Percentiles rank a stretch among this genome's conserved stretches.
These are phyloP conservation scores for Zygosaccharomyces bisporus DNA, from an alignment of 805 yeast genomes.

Conservation along the genomic window DNA sequence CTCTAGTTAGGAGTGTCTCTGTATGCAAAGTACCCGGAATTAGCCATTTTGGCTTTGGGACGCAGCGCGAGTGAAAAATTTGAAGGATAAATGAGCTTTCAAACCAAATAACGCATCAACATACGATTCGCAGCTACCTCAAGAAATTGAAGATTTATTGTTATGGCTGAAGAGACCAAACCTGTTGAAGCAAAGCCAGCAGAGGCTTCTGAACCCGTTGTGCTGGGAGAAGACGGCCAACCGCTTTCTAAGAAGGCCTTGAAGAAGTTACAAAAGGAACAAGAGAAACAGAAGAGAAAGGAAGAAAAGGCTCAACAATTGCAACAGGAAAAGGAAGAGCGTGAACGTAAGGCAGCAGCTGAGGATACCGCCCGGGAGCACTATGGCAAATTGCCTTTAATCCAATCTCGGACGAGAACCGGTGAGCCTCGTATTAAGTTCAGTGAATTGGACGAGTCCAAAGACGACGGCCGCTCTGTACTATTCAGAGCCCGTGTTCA, in stretches of 20 bases:
- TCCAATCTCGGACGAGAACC: conserved; percentile 85
- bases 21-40: not conserved
- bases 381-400: conserved; percentile 86
- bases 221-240: conserved; percentile 74
- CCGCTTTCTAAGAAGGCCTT: conserved; percentile 92
- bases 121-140: not conserved
- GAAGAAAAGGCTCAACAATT: conserved; percentile 87
- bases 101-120: not conserved
- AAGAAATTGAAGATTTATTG: not conserved
- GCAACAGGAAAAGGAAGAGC: conserved; percentile 81
- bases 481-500: conserved; percentile 92
- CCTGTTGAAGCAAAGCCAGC: conserved; percentile 4
- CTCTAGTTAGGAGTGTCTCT: no score
- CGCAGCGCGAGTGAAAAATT: not conserved
- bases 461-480: conserved; percentile 67
- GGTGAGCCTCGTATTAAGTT: conserved; percentile 61
- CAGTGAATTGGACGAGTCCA: conserved; percentile 40
- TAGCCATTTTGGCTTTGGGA: not conserved
- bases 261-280: conserved; percentile 90
- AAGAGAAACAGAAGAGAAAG: conserved; percentile 88
- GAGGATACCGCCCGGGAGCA: conserved; percentile 85
- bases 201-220: conserved; percentile 23
- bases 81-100: not conserved
- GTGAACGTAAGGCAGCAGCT: conserved; percentile 58
- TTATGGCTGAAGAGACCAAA: conserved; percentile 7